A percentile compares a stretch with the other conserved stretches of the same genome.
These are phyloP conservation scores for Inonotus hispidus DNA, from an alignment of 1,284 basidiomycete genomes.

Conservation along the genomic window DNA sequence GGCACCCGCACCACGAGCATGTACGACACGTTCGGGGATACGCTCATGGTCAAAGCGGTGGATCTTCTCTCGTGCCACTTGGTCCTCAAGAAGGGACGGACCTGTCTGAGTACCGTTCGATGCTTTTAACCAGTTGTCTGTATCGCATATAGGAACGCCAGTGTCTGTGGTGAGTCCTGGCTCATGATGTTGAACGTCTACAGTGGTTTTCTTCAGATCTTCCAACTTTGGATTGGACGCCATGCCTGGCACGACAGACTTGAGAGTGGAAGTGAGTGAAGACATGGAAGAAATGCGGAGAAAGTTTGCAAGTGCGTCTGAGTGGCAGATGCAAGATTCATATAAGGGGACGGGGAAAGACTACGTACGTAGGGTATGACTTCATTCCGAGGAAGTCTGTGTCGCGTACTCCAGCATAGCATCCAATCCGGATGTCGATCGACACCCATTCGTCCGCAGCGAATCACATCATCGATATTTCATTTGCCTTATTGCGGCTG, in stretches of 20 bases:
- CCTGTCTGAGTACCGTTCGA: slow-evolving; percentile 40
- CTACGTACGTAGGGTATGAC: background rate
- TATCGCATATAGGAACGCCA: slow-evolving; percentile 53
- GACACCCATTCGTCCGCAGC: background rate
- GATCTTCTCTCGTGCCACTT: slow-evolving; percentile 66
- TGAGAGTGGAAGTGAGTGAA: slow-evolving; percentile 10
- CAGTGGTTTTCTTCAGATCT: slow-evolving; percentile 42
- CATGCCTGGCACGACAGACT: slow-evolving; percentile 11
- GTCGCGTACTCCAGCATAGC: background rate
- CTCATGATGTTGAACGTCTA: slow-evolving; percentile 33
- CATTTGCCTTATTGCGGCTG: no score
- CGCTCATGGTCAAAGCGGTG: slow-evolving; percentile 79
- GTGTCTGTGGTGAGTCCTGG: slow-evolving; percentile 52
- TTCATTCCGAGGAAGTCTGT: background rate
- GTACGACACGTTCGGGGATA: slow-evolving; percentile 69
- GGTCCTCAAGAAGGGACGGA: slow-evolving; percentile 60
- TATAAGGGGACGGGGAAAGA: background rate
- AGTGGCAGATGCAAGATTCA: background rate
- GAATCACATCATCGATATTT: background rate
- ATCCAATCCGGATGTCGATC: background rate
- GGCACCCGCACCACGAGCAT: slow-evolving; percentile 76
- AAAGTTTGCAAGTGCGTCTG: background rate
- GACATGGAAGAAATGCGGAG: slow-evolving; percentile 2
- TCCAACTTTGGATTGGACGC: slow-evolving; percentile 19
- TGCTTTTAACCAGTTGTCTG: slow-evolving; percentile 62